Conservation (phyloP, 495 filamentous ascomycete species). For the Zalerion maritima region DNA sequence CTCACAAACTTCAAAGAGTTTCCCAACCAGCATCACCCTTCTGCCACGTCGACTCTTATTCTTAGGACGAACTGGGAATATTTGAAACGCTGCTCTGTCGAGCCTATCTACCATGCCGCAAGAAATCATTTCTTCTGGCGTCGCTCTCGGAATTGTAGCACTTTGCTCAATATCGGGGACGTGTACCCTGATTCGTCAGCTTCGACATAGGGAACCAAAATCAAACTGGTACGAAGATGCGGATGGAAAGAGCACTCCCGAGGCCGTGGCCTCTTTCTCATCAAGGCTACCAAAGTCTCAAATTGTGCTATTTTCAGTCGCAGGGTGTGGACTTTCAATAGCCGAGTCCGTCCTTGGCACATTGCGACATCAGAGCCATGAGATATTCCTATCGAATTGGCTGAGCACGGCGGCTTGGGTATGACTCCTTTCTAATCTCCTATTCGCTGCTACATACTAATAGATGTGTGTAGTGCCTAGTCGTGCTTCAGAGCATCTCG, state of each 20-base stretch:
- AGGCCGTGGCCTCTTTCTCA: conserved; percentile 39
- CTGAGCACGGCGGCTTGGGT: conserved; percentile 32
- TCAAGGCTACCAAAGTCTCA: conserved; percentile 30
- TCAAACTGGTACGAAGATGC: conserved; percentile 41
- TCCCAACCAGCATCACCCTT: too few species aligned
- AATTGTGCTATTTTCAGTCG: conserved; percentile 26
- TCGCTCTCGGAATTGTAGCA: conserved; percentile 21
- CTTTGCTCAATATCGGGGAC: conserved; percentile 23
- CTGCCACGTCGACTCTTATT: too few species aligned
- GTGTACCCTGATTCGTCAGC: conserved; percentile 12
- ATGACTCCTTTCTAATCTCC: conserved; percentile 12
- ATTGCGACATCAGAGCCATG: conserved; percentile 6
- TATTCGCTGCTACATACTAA: conserved; percentile 14
- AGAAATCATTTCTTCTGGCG: too few species aligned
- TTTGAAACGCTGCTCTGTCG: too few species aligned
- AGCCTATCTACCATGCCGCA: too few species aligned
- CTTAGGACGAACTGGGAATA: too few species aligned
- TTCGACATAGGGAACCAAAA: conserved; percentile 17
- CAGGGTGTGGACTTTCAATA: conserved; percentile 32
- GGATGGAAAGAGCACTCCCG: conserved; percentile 45
- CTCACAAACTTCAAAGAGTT: too few species aligned
- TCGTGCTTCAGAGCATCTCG: conserved; percentile 31
- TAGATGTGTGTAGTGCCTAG: conserved; percentile 13
- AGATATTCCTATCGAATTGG: conserved; percentile 23
- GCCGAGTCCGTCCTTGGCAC: conserved; percentile 27